Base-by-base conservation (phyloP, 1,284 basidiomycete genomes). In the Ceratobasidium sp. region DNA sequence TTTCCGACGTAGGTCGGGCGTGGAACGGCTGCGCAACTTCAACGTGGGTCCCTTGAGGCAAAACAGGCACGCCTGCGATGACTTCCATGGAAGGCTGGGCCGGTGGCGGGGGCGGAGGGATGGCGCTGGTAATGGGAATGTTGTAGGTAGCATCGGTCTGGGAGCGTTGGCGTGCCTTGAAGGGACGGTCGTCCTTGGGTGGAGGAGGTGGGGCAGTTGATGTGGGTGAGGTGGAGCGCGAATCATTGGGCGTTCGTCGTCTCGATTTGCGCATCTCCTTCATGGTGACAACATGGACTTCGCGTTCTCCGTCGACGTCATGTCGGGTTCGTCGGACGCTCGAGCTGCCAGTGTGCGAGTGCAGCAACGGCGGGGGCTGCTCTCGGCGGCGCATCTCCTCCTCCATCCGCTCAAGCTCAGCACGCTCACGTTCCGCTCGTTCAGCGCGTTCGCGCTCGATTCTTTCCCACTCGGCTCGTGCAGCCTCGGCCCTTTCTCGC, bases 1-100 rank as follows among this genome's bases (percentile, higher is more conserved):
- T 72, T 70, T 55, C 62, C 34, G 62, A 67, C 35, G 62, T 53
- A 17, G 62, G 49, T 7, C 62, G 62, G 31, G 29, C 13, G 0
- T 31, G 20, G 38, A 53, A 67, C 15, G 27, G 20, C 13, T 35
- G 50, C 15, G 40, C 50, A 53, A 67, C 62, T 25, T 67, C 62
- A 38, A 67, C 38, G 38, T 67, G 62, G 32, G 62, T 67, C n/a
- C 62, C 62, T 43, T 67, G 50, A 54, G 62, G 62, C 20, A 67
- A 25, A 3, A 67, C 62, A 2, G 62, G 62, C 20, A 67, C 62
- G 17, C 62, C 62, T 42, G 49, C 62, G 12, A 67, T 22, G 15
- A 67, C 52, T 38, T 67, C 62, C 38, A 67, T 54, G 6, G 58
- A n/a, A 38, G 25, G 42, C 29, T 60, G 56, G 20, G 20, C 29